phyloP scores from a whole-genome alignment of 2,329 filamentous ascomycete genomes.

The Claviceps arundinis region DNA sequence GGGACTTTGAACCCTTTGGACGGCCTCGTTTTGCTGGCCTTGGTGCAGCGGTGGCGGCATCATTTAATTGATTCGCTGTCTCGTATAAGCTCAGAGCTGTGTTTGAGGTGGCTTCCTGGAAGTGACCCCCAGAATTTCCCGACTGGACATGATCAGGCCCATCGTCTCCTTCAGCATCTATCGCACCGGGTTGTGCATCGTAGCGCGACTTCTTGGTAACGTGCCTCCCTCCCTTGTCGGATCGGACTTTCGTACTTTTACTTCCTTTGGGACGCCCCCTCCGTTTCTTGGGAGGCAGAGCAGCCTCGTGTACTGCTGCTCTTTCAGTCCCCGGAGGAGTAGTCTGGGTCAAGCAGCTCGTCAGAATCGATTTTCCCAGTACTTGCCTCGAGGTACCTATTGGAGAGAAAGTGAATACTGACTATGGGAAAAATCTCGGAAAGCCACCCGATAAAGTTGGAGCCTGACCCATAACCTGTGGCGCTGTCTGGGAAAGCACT shows the following conservation, averaged over 20 bases:
- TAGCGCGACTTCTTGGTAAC: neutral
- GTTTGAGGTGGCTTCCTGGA: neutral
- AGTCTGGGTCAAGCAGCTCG: neutral
- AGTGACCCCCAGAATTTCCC: neutral
- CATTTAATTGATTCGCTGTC: slow-evolving; percentile 7
- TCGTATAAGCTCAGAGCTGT: neutral
- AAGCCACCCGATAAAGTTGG: slow-evolving; percentile 47
- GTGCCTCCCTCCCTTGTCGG: slow-evolving; percentile 7
- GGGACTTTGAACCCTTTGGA: slow-evolving; percentile 34
- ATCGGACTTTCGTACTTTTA: slow-evolving; percentile 18
- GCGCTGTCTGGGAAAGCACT: slow-evolving; percentile 40
- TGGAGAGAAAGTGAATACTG: neutral
- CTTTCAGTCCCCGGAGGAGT: neutral
- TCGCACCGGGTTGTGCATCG: neutral
- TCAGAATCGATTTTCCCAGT: neutral
- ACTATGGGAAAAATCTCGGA: slow-evolving; percentile 40
- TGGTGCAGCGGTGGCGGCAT: slow-evolving; percentile 8
- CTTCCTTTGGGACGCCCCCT: slow-evolving; percentile 45
- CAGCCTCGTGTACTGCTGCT: neutral
- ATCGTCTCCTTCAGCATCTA: neutral
- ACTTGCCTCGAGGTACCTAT: neutral
- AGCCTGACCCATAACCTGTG: slow-evolving; percentile 41
- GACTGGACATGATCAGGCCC: neutral
- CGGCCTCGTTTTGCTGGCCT: slow-evolving; percentile 22
- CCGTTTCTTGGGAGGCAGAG: slow-evolving; percentile 24